Evolutionary conservation across 345 rosid genomes (phyloP).

Genomic region (Cochlearia excelsa): DNA sequence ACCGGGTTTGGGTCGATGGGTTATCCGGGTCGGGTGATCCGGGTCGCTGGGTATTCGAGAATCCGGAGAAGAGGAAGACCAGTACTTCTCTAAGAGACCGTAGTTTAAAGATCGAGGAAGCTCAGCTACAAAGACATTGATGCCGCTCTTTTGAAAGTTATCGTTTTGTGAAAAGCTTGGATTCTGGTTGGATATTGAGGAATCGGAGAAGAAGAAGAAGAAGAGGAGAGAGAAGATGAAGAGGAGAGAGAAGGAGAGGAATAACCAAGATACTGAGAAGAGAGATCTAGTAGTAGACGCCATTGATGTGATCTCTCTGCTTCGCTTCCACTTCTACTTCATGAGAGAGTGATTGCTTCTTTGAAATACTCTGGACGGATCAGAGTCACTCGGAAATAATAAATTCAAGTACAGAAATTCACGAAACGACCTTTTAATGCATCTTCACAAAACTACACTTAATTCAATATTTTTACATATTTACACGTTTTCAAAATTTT

Average conservation of each 20-base stretch:
- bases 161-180: constrained; percentile 16
- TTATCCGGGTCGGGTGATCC: constrained; percentile 47
- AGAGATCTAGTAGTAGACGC: constrained; percentile 22
- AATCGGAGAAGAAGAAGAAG: constrained; percentile 42
- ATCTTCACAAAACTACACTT: too few relatives aligned
- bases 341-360: too few relatives aligned
- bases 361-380: not conserved
- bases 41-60: constrained; percentile 70
- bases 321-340: too few relatives aligned
- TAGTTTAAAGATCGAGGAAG: constrained; percentile 88
- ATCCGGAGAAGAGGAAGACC: constrained; percentile 58
- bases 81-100: constrained; percentile 68
- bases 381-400: not conserved
- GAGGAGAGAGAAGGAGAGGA: constrained; percentile 41
- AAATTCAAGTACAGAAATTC: too few relatives aligned
- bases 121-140: constrained; percentile 72
- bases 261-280: constrained; percentile 38
- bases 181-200: constrained; percentile 3
- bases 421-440: too few relatives aligned
- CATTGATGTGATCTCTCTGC: constrained; percentile 31
- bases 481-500: too few relatives aligned
- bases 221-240: constrained; percentile 40
- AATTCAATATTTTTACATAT: too few relatives aligned
- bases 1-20: constrained; percentile 26
- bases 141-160: constrained; percentile 31